phyloP scores from a whole-genome alignment of 169 alveolate genomes.

The Plasmodium gonderi region DNA sequence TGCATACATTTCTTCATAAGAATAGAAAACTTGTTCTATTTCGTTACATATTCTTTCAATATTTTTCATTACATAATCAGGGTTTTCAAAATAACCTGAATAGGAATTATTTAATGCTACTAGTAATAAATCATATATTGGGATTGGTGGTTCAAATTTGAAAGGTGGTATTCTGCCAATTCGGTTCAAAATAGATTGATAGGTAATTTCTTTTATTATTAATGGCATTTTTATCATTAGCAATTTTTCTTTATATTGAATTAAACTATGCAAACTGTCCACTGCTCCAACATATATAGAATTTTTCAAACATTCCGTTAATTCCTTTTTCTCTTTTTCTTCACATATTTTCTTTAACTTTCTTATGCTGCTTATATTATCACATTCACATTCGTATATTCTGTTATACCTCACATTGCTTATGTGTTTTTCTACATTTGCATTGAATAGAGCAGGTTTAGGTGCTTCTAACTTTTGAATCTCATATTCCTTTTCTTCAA shows the following conservation, averaged over 20 bases:
- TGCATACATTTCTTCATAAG: constrained; percentile 65
- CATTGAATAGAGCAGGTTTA: constrained; percentile 26
- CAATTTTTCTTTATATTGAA: constrained; percentile 81
- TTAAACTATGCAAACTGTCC: constrained; percentile 78
- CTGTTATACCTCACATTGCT: constrained; percentile 35
- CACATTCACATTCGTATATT: constrained; percentile 19
- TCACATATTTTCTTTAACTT: constrained; percentile 55
- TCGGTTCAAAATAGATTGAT: constrained; percentile 82
- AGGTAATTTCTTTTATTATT: constrained; percentile 73
- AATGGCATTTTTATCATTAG: constrained; percentile 79
- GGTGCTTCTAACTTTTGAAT: constrained; percentile 26
- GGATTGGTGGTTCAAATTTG: constrained; percentile 77
- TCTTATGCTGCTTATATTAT: constrained; percentile 27
- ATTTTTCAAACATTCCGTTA: constrained; percentile 77
- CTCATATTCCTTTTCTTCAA: constrained; percentile 46
- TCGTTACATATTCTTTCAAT: constrained; percentile 46
- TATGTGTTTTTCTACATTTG: constrained; percentile 14
- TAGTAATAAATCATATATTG: constrained; percentile 76
- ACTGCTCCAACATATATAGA: constrained; percentile 84
- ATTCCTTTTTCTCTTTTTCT: constrained; percentile 70
- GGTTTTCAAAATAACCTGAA: constrained; percentile 59
- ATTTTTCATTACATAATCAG: constrained; percentile 26
- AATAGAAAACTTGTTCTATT: constrained; percentile 24
- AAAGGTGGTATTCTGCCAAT: constrained; percentile 82
- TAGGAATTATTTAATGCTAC: constrained; percentile 69